Base-by-base conservation (phyloP, 805 yeast species). In the Blastobotrys robertii region DNA sequence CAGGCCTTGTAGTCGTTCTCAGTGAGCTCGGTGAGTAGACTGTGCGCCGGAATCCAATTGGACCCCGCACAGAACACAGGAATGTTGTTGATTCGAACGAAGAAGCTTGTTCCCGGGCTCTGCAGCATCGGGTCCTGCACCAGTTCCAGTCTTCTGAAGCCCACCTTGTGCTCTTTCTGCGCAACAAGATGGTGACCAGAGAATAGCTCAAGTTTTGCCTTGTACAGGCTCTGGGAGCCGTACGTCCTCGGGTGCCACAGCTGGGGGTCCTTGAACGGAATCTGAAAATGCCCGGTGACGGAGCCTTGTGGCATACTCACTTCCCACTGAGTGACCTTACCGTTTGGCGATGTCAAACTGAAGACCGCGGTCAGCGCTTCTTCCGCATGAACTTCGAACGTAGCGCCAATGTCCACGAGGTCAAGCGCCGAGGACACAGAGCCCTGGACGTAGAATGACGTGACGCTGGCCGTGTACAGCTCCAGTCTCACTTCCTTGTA, bases 11-110 rank as follows among this genome's bases (percentile, higher is more conserved):
- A 70, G 43, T 68, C 70, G n/a, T 55, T 39, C 2, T 54, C 47
- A 5, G 62, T 56, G 8, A 69, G 47, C 11, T 45, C 44, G 2
- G 69, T 62, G 12, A 57, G 57, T 41, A 68, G 60, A 1, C 67
- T 64, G 49, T 71, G 73, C 1, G 65, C 70, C 1, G 76, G 76
- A 39, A 72, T 72, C 76, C 76, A 72, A 49, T 69, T 63, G 6
- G 72, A 65, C 0, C 76, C 76, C 12, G 57, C 54, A 30, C 54
- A 46, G 47, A 59, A 72, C 2, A 67, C 51, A 5, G 73, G 67
- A 6, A 63, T 47, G 37, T 60, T 56, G 49, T 72, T 72, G 41
- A 72, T 54, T 38, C 54, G 56, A 55, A 72, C 68, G 48, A 64
- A 70, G 53, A 72, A 72, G n/a, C 63, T 56, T 1, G 64, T 50